Evolutionary conservation across 2,329 filamentous ascomycete genomes (phyloP).

Genomic region (Venturia pyrina): DNA sequence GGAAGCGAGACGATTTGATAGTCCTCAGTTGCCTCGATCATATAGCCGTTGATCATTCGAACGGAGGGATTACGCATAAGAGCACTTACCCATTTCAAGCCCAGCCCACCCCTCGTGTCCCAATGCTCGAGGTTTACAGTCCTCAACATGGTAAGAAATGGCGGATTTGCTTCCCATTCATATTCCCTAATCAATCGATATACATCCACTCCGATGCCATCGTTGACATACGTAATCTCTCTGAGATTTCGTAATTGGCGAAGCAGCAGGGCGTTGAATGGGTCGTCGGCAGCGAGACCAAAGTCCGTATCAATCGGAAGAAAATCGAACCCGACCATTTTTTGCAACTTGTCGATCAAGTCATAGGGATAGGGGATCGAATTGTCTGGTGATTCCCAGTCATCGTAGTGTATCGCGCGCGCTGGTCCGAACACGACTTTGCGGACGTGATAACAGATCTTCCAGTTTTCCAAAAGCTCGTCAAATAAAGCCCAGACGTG

Average conservation of each 20-base stretch:
- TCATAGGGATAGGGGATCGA: background rate
- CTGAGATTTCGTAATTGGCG: constrained; percentile 1
- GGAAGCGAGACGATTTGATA: background rate
- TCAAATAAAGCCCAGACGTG: background rate
- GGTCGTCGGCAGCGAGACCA: background rate
- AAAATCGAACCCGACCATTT: background rate
- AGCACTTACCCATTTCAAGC: background rate
- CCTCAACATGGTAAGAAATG: background rate
- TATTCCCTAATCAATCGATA: background rate
- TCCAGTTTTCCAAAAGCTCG: background rate
- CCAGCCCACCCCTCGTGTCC: background rate
- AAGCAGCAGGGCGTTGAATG: background rate
- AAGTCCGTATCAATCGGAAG: background rate
- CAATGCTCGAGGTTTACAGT: background rate
- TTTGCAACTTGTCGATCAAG: background rate
- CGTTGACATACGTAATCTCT: background rate
- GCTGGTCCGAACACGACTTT: background rate
- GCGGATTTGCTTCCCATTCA: background rate
- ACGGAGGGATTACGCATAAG: background rate
- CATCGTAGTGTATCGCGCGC: background rate
- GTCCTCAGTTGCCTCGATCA: background rate
- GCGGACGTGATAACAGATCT: background rate
- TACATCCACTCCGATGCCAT: background rate
- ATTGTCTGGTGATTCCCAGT: background rate
- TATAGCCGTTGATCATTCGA: background rate